Conservation (phyloP, 2,329 filamentous ascomycete genomes). For the Diaporthe humulicola region DNA sequence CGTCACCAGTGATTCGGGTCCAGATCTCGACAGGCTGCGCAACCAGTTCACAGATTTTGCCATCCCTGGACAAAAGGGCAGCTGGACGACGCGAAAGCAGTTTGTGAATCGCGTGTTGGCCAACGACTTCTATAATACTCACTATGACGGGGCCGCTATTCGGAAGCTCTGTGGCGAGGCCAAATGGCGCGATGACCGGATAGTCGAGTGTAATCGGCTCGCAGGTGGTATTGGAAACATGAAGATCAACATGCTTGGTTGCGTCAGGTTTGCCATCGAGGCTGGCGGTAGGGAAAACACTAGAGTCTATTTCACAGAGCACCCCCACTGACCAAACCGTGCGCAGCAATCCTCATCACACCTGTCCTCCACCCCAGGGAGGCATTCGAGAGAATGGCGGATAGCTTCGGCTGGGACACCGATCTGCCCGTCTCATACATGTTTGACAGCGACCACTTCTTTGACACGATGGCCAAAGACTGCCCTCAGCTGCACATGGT, state of each 20-base stretch:
- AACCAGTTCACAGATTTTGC: not conserved
- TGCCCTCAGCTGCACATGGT: constrained; percentile 38
- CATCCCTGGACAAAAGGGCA: not conserved
- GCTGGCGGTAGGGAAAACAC: constrained; percentile 20
- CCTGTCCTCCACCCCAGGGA: constrained; percentile 32
- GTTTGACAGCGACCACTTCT: constrained; percentile 39
- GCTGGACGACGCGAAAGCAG: constrained; percentile 31
- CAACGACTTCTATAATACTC: constrained; percentile 34
- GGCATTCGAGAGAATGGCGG: constrained; percentile 34
- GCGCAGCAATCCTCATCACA: constrained; percentile 31
- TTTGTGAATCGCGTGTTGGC: constrained; percentile 28
- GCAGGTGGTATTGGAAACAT: constrained; percentile 39
- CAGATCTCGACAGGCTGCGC: not conserved
- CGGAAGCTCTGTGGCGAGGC: constrained; percentile 34
- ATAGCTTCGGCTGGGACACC: constrained; percentile 36
- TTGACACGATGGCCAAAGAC: constrained; percentile 32
- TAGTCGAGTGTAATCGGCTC: constrained; percentile 34
- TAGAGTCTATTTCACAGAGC: no score
- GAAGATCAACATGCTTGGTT: constrained; percentile 36
- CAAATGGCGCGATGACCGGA: constrained; percentile 36
- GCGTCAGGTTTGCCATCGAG: constrained; percentile 35
- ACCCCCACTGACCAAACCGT: not conserved
- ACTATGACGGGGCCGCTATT: constrained; percentile 32
- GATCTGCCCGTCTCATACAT: constrained; percentile 35
- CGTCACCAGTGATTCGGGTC: not conserved